phyloP scores from a whole-genome alignment of 805 yeast species.

The Saccharomycopsis javanensis region DNA sequence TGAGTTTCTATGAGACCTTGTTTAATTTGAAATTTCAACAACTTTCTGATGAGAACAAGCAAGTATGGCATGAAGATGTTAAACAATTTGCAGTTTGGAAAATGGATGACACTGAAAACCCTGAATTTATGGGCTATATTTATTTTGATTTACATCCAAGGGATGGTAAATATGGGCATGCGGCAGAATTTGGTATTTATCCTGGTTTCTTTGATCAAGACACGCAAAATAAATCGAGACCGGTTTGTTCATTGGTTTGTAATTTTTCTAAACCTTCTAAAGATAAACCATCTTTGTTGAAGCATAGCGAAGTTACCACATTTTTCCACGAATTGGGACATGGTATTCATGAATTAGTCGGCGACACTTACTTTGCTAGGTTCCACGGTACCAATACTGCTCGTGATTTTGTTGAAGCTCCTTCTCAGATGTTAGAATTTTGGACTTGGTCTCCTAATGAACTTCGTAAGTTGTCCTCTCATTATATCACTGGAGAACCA shows the following conservation, averaged over 20 bases:
- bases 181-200: conserved; percentile 66
- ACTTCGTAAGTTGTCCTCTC: conserved; percentile 51
- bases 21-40: conserved; percentile 61
- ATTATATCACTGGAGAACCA: conserved; percentile 50
- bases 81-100: conserved; percentile 65
- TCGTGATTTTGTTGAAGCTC: conserved; percentile 86
- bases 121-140: conserved; percentile 66
- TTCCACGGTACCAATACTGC: conserved; percentile 73
- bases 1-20: conserved; percentile 57
- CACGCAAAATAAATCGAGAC: conserved; percentile 42
- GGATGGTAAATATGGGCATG: conserved; percentile 81
- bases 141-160: conserved; percentile 80
- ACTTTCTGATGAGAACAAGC: conserved; percentile 30
- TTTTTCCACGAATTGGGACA: conserved; percentile 89
- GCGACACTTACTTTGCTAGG: conserved; percentile 51
- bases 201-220: conserved; percentile 43
- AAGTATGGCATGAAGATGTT: conserved; percentile 73
- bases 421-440: conserved; percentile 81
- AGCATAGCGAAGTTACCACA: conserved; percentile 64
- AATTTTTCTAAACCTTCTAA: conserved; percentile 62
- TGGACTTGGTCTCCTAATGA: conserved; percentile 75
- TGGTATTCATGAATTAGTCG: conserved; percentile 72
- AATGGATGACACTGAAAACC: conserved; percentile 35
- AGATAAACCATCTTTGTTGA: conserved; percentile 15
- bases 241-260: conserved; percentile 74